Percentiles rank a stretch among this genome's conserved stretches.
Conservation (phyloP, 768 basidiomycete genomes). For the Lentinus brumalis region DNA sequence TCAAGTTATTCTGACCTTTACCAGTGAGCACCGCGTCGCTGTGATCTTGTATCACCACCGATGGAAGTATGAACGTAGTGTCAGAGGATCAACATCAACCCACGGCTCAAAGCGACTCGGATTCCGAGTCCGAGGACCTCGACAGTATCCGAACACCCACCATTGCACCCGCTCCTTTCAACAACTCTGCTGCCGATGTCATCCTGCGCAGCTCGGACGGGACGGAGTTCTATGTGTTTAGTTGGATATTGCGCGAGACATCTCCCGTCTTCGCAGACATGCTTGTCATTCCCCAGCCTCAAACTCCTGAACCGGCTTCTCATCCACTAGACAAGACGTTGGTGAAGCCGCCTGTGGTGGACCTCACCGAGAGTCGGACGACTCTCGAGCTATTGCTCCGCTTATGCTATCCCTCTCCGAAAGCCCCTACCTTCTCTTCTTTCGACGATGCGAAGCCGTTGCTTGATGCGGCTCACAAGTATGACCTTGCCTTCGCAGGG, state of each 20-base stretch:
- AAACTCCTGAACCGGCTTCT: neutral
- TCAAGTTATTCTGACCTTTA: no score
- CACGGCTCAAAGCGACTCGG: no score
- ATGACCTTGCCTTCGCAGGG: constrained; percentile 10
- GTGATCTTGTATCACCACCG: no score
- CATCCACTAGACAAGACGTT: no score
- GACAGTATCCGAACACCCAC: neutral
- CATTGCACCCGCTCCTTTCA: constrained; percentile 4
- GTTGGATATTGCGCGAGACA: constrained; percentile 15
- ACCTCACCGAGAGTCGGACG: constrained; percentile 16
- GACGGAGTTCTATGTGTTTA: constrained; percentile 19
- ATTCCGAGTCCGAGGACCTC: no score
- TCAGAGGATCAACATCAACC: no score
- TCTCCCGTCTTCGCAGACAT: constrained; percentile 21
- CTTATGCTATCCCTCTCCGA: constrained; percentile 20
- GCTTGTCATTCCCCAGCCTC: constrained; percentile 14
- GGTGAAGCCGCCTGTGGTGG: constrained; percentile 5
- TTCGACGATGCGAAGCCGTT: neutral
- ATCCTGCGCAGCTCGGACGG: constrained; percentile 20
- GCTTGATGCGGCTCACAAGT: constrained; percentile 22
- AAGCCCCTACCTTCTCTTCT: neutral
- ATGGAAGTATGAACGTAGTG: no score
- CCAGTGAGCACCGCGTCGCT: no score
- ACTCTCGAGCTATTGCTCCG: constrained; percentile 22
- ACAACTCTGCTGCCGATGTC: constrained; percentile 12